Evolutionary conservation across 2,329 filamentous ascomycete genomes (phyloP).

Genomic region (Ophiocordyceps camponoti-rufipedis): DNA sequence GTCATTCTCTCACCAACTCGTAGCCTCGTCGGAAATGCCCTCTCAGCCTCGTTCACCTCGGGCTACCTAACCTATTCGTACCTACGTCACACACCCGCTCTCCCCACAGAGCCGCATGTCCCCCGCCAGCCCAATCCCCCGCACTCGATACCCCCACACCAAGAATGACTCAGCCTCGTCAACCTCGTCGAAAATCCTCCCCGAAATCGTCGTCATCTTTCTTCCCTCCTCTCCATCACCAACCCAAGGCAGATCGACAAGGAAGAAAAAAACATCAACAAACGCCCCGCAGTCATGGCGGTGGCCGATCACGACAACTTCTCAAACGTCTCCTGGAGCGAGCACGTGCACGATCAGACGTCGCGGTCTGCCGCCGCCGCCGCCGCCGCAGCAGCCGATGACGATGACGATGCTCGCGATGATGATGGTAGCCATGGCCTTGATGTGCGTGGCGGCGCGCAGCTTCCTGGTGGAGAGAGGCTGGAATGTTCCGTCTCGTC

Average conservation of each 20-base stretch:
- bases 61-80: no score
- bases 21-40: no score
- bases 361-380: conserved; percentile 4
- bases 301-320: conserved; percentile 51
- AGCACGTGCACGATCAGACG: conserved; percentile 27
- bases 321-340: conserved; percentile 66
- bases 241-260: neutral
- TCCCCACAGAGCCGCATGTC: neutral
- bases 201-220: neutral
- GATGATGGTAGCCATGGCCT: conserved; percentile 30
- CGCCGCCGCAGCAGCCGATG: conserved; percentile 10
- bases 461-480: conserved; percentile 50
- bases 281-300: conserved; percentile 9
- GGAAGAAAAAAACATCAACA: no score
- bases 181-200: neutral
- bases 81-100: no score
- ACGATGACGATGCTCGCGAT: conserved; percentile 30
- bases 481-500: conserved; percentile 70
- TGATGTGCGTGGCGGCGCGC: conserved; percentile 32
- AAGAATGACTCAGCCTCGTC: neutral
- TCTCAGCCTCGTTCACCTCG: no score
- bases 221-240: no score
- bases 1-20: no score
- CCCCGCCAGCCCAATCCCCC: neutral
- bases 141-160: neutral